These are phyloP conservation scores for Extremus antarcticus DNA, from an alignment of 495 filamentous ascomycete genomes.

Conservation along the genomic window DNA sequence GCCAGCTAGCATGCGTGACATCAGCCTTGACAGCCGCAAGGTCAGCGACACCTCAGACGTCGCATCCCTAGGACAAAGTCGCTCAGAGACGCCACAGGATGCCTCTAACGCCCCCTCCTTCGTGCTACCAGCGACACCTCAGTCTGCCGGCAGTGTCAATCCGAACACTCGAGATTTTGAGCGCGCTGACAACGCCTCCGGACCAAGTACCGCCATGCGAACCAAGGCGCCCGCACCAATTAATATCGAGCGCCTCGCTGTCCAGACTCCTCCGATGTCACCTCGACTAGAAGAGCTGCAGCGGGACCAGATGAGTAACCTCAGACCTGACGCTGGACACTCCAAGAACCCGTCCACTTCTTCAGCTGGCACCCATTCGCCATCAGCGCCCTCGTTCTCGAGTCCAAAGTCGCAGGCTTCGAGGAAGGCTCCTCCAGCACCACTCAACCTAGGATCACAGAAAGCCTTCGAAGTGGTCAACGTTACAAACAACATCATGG, in stretches of 20 bases:
- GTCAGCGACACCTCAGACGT: constrained; percentile 16
- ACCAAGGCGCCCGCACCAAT: neutral
- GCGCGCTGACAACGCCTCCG: neutral
- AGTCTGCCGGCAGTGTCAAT: constrained; percentile 5
- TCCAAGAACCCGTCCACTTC: neutral
- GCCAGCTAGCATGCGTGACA: constrained; percentile 6
- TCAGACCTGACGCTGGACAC: neutral
- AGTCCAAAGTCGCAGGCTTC: constrained; percentile 15
- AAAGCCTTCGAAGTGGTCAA: neutral
- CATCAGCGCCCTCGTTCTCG: constrained; percentile 3
- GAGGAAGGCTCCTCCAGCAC: constrained; percentile 73
- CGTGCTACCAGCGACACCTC: constrained; percentile 9
- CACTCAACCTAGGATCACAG: constrained; percentile 55
- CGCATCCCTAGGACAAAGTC: constrained; percentile 5
- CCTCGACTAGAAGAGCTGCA: neutral
- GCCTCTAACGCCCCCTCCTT: constrained; percentile 7
- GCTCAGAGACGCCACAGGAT: constrained; percentile 18
- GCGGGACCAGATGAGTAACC: neutral
- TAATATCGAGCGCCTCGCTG: neutral
- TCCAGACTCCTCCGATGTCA: neutral
- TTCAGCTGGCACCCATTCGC: constrained; percentile 7
- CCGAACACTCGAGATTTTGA: constrained; percentile 1
- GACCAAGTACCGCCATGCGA: neutral
- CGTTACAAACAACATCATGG: constrained; percentile 9
- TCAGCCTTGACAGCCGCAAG: constrained; percentile 14